Percentiles rank a stretch among this genome's conserved stretches.
These are phyloP conservation scores for Oidiodendron maius DNA, from an alignment of 495 filamentous ascomycete genomes.

Conservation along the genomic window DNA sequence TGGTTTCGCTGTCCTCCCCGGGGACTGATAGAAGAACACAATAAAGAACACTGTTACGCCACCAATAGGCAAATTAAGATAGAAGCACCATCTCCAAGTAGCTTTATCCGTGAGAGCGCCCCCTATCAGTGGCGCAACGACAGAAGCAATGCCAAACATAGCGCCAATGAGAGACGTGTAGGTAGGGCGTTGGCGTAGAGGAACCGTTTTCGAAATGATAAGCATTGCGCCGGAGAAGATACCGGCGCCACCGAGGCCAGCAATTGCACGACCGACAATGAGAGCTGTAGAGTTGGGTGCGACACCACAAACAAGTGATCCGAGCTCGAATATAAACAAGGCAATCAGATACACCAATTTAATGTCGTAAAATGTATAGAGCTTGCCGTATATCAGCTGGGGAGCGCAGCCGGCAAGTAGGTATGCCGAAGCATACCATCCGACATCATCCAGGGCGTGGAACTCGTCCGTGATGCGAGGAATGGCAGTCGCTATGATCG, in stretches of 20 bases:
- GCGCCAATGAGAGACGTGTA: constrained; percentile 67
- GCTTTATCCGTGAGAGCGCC: constrained; percentile 51
- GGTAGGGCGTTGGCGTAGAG: constrained; percentile 25
- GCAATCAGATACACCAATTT: constrained; percentile 34
- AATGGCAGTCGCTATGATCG: constrained; percentile 30
- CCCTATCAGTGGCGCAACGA: constrained; percentile 65
- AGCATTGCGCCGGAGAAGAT: constrained; percentile 34
- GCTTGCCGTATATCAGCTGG: constrained; percentile 37
- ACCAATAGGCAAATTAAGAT: constrained; percentile 40
- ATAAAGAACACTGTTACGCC: constrained; percentile 35
- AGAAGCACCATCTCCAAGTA: constrained; percentile 82
- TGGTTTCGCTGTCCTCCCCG: constrained; percentile 21
- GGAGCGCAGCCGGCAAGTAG: constrained; percentile 39
- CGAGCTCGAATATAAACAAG: constrained; percentile 39
- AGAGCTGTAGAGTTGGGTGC: constrained; percentile 44
- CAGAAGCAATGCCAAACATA: constrained; percentile 77
- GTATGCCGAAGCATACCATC: constrained; percentile 48
- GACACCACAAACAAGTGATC: constrained; percentile 48
- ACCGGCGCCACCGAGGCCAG: no score
- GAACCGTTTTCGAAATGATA: constrained; percentile 23
- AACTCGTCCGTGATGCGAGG: constrained; percentile 37
- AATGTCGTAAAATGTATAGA: constrained; percentile 37
- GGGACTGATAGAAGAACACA: constrained; percentile 39
- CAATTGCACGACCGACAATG: constrained; percentile 51
- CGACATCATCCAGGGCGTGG: constrained; percentile 30